Evolutionary conservation across 2,329 filamentous ascomycete genomes (phyloP).

Genomic region (Fusarium tanahbumbuense): DNA sequence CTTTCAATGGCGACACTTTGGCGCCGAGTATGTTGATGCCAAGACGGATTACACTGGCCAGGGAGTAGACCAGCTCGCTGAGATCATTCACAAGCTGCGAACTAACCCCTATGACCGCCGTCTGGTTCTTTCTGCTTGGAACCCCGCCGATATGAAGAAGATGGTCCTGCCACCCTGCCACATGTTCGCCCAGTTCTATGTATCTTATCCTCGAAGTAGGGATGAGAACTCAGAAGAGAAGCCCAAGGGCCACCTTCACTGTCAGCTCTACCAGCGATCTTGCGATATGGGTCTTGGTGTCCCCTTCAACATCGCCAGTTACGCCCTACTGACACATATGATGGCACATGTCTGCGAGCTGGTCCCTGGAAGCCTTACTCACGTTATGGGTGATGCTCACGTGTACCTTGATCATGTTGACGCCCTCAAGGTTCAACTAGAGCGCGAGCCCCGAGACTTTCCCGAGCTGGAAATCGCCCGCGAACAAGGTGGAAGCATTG

Average conservation of each 20-base stretch:
- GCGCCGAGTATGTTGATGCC: constrained; percentile 85
- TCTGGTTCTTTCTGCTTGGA: constrained; percentile 95
- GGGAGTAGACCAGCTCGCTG: constrained; percentile 92
- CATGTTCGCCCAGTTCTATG: constrained; percentile 98
- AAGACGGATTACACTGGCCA: constrained; percentile 85
- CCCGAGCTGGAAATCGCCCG: constrained; percentile 80
- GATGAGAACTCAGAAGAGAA: constrained; percentile 51
- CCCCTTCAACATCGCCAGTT: constrained; percentile 97
- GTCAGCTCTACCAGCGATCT: constrained; percentile 90
- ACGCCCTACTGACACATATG: constrained; percentile 95
- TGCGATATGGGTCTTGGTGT: constrained; percentile 98
- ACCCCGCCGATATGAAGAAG: constrained; percentile 82
- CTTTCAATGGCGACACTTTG: constrained; percentile 99
- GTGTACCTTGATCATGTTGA: constrained; percentile 94
- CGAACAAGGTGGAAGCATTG: constrained; percentile 78
- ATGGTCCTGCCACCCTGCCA: constrained; percentile 97
- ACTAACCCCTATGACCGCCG: constrained; percentile 87
- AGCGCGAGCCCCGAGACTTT: constrained; percentile 83
- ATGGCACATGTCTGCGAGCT: constrained; percentile 87
- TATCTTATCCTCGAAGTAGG: constrained; percentile 71
- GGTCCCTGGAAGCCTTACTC: constrained; percentile 86
- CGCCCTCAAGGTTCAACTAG: constrained; percentile 82
- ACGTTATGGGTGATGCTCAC: constrained; percentile 98
- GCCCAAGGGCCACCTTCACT: constrained; percentile 79
- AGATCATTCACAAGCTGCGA: constrained; percentile 88